phyloP scores from a whole-genome alignment of 352 stramenopile species.

The Pythium guiyangense region DNA sequence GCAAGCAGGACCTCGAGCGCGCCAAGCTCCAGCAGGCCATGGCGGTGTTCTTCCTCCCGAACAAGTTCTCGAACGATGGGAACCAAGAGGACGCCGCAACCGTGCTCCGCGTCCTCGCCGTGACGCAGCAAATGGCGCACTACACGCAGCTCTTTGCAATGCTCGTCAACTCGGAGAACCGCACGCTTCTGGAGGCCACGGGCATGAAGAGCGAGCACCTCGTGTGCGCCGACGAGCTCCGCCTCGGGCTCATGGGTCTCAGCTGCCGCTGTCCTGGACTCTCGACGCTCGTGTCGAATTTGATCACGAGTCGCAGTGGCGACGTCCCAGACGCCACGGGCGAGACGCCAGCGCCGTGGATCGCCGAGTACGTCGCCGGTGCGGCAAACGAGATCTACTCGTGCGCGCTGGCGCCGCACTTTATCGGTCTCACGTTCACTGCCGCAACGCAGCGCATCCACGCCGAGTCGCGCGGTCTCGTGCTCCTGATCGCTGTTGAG shows the following conservation, averaged over 20 bases:
- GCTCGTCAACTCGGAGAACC: conserved; percentile 83
- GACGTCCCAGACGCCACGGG: conserved; percentile 22
- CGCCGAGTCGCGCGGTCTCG: conserved; percentile 60
- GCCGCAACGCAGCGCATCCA: conserved; percentile 67
- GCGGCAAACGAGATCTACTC: conserved; percentile 84
- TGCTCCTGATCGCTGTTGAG: conserved; percentile 75
- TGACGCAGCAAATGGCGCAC: conserved; percentile 56
- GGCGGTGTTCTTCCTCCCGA: conserved; percentile 81
- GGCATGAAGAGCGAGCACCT: conserved; percentile 67
- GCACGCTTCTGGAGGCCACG: conserved; percentile 66
- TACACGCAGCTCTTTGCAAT: conserved; percentile 78
- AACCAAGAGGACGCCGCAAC: conserved; percentile 82
- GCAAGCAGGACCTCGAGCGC: conserved; percentile 43
- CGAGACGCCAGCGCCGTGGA: conserved; percentile 25
- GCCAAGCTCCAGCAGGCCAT: conserved; percentile 61
- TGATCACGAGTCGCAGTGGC: conserved; percentile 71
- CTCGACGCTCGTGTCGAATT: conserved; percentile 80
- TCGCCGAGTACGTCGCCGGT: conserved; percentile 73
- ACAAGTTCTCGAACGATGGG: conserved; percentile 76
- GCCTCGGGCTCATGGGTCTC: conserved; percentile 78
- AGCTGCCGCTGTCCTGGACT: conserved; percentile 78
- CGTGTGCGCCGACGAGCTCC: conserved; percentile 78
- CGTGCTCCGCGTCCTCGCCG: conserved; percentile 73
- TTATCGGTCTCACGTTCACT: conserved; percentile 73
- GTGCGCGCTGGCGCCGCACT: conserved; percentile 42